These are phyloP conservation scores for Stagonosporopsis rhizophila DNA, from an alignment of 2,329 filamentous ascomycete genomes.

Conservation along the genomic window DNA sequence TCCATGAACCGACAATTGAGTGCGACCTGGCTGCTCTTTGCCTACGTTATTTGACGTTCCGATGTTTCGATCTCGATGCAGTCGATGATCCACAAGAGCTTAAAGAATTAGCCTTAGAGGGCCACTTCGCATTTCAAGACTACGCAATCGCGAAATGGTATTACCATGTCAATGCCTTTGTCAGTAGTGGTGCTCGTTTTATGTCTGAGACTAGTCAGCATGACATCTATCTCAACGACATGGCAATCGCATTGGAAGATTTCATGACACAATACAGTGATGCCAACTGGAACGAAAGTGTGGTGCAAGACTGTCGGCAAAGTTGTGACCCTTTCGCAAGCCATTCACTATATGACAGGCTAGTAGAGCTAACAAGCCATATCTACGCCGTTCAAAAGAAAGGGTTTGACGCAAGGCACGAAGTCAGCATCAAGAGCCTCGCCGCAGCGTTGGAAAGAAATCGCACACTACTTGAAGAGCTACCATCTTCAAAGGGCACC, in stretches of 20 bases:
- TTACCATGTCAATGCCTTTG: slow-evolving; percentile 38
- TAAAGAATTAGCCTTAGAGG: slow-evolving; percentile 21
- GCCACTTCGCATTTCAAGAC: slow-evolving; percentile 38
- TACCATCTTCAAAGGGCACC: neutral
- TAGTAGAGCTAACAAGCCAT: slow-evolving; percentile 40
- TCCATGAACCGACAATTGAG: slow-evolving; percentile 25
- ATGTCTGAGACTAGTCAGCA: slow-evolving; percentile 21
- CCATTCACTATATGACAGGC: slow-evolving; percentile 26
- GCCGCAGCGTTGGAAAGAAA: slow-evolving; percentile 35
- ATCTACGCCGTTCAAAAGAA: slow-evolving; percentile 42
- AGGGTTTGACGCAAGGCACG: slow-evolving; percentile 37
- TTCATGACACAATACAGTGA: slow-evolving; percentile 31
- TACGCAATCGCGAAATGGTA: slow-evolving; percentile 43
- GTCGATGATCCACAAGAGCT: slow-evolving; percentile 20
- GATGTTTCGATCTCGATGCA: slow-evolving; percentile 27
- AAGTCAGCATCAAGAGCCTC: slow-evolving; percentile 41
- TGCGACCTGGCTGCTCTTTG: slow-evolving; percentile 30
- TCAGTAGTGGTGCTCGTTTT: slow-evolving; percentile 24
- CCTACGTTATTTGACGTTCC: slow-evolving; percentile 36
- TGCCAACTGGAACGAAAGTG: slow-evolving; percentile 21
- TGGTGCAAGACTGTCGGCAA: slow-evolving; percentile 23
- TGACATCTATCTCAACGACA: slow-evolving; percentile 6
- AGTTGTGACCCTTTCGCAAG: slow-evolving; percentile 24
- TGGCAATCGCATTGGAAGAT: slow-evolving; percentile 27
- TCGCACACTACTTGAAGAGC: slow-evolving; percentile 40